Conservation (phyloP, 1,284 basidiomycete species). For the Lentinula novae-zelandiae region DNA sequence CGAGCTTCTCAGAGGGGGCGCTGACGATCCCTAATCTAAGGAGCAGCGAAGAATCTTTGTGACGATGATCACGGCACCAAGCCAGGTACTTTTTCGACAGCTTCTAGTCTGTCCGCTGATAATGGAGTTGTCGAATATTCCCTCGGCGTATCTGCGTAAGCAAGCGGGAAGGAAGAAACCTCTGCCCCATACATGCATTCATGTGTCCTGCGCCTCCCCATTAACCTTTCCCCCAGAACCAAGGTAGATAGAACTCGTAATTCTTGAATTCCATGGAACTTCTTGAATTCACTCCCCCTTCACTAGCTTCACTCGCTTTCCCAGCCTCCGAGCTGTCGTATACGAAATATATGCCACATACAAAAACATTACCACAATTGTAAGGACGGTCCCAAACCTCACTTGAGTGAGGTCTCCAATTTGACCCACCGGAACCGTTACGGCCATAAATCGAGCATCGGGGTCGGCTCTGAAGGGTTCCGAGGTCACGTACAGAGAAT, state of each 20-base stretch:
- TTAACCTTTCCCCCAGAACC: background rate
- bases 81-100: background rate
- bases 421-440: constrained; percentile 32
- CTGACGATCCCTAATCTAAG: background rate
- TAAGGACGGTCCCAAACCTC: constrained; percentile 37
- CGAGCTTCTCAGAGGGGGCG: background rate
- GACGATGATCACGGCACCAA: background rate
- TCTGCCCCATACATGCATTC: background rate
- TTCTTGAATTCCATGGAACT: background rate
- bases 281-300: background rate
- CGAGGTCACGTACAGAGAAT: background rate
- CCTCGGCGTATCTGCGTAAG: background rate
- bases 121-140: background rate
- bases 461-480: background rate
- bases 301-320: background rate
- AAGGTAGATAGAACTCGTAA: background rate
- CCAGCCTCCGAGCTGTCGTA: background rate
- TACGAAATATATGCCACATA: constrained; percentile 27
- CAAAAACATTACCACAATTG: constrained; percentile 36
- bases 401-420: constrained; percentile 34
- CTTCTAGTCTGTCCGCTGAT: background rate
- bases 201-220: background rate
- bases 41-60: background rate
- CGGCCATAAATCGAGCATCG: background rate
- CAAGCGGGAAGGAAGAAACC: too few species aligned